Conservation (phyloP, 345 rosid genomes). For the Adansonia digitata region DNA sequence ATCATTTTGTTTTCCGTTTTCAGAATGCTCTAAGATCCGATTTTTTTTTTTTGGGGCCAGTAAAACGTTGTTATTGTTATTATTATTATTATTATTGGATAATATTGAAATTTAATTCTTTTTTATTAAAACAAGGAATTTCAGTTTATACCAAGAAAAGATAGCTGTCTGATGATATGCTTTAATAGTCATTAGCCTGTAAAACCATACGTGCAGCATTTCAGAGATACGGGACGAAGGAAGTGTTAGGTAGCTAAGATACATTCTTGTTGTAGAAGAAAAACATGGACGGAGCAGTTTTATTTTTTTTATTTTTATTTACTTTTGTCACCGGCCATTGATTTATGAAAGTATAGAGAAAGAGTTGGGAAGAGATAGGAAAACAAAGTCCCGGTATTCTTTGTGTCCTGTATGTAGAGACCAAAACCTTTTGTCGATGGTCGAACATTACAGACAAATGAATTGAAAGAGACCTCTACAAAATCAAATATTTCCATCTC, state of each 20-base stretch:
- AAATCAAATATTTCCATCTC: conserved; percentile 19
- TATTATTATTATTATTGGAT: too few relatives aligned
- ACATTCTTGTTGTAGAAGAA: neutral
- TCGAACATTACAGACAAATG: neutral
- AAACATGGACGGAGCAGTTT: neutral
- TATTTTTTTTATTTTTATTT: too few relatives aligned
- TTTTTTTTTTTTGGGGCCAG: too few relatives aligned
- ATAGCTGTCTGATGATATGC: neutral
- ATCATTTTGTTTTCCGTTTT: too few relatives aligned
- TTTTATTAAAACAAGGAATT: too few relatives aligned
- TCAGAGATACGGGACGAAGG: neutral
- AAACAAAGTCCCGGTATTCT: neutral
- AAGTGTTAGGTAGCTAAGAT: neutral
- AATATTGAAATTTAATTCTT: too few relatives aligned
- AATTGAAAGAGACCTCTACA: conserved; percentile 21
- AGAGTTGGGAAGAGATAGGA: neutral
- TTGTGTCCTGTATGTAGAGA: neutral
- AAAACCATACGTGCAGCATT: neutral
- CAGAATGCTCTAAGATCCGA: too few relatives aligned
- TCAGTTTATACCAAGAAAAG: neutral
- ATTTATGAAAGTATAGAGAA: neutral
- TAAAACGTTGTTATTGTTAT: too few relatives aligned
- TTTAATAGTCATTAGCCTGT: neutral
- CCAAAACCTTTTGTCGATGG: neutral
- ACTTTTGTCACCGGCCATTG: neutral